Base-by-base conservation (phyloP, 371 early-diverging fungal genomes). In the Mortierella sp. region DNA sequence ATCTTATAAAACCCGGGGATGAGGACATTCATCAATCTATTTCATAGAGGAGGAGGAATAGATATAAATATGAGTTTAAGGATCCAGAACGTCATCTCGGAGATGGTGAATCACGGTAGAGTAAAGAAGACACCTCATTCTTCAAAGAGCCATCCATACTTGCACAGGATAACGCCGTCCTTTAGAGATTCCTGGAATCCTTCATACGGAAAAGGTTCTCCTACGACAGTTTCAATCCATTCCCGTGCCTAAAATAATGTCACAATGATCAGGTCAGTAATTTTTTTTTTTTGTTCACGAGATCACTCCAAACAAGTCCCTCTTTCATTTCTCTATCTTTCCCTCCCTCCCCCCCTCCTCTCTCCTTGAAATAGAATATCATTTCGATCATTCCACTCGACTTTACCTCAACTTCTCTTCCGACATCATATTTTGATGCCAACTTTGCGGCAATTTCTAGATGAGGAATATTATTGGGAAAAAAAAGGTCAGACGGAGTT, bases 151-250 rank as follows among this genome's bases (percentile, higher is more conserved):
- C 28, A 28, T 28, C 28, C 28, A 28, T 86, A 91, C 90, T 94
- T 92, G 93, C 93, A 92, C 13, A 97, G 87, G 41, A 95, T 82
- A 28, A 93, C 91, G 33, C 98, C 97, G 69, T 95, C 95, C 83
- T 94, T 93, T 45, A 94, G 84, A 15, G 89, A 87, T 48, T 90
- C 89, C 19, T 93, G 90, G 59, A 94, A 92, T 58, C 87, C 86
- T 11, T 84, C 74, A 32, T 67, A 84, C 10, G 88, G 85, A 43
- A 86, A 72, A 7, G 86, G 74, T 70, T 90, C 89, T 3, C 86
- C 91, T 32, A 90, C 82, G 2, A 92, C 76, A 9, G 72, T 70
- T 70, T 92, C 93, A 52, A 96, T 91, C 92, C 91, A 94, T 33
- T 74, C 77, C 10, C 87, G 84, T 21, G 89, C 92, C 85, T 88